Evolutionary conservation across 2,329 filamentous ascomycete species (phyloP).

Genomic region (Phyllosticta citriasiana): DNA sequence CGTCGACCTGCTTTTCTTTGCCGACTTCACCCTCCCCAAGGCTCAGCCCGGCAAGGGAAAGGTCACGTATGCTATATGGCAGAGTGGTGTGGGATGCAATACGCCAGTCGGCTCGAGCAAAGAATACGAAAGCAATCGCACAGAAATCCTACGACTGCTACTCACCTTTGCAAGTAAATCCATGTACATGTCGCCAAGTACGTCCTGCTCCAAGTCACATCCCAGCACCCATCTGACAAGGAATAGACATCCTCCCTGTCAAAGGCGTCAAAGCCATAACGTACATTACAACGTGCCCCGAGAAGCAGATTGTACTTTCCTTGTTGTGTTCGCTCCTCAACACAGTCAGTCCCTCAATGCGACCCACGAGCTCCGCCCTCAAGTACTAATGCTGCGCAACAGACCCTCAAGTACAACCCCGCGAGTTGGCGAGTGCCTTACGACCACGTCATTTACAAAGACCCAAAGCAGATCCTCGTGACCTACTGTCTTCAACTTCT

Average conservation of each 20-base stretch:
- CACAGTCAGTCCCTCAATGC: conserved; percentile 53
- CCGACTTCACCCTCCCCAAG: conserved; percentile 74
- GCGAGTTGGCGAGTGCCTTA: conserved; percentile 90
- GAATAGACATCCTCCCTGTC: conserved; percentile 57
- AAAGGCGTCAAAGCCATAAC: conserved; percentile 77
- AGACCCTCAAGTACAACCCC: conserved; percentile 93
- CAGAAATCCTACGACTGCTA: conserved; percentile 77
- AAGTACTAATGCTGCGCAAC: conserved; percentile 15
- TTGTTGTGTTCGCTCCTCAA: conserved; percentile 88
- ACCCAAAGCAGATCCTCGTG: conserved; percentile 80
- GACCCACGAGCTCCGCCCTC: neutral
- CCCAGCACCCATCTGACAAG: conserved; percentile 11
- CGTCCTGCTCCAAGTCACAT: conserved; percentile 17
- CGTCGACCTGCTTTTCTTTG: conserved; percentile 82
- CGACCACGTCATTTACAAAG: conserved; percentile 83
- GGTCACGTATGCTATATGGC: conserved; percentile 92
- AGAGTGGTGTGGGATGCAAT: conserved; percentile 94
- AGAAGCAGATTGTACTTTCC: conserved; percentile 86
- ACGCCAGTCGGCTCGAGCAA: conserved; percentile 78
- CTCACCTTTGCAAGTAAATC: conserved; percentile 81
- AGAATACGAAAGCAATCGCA: conserved; percentile 86
- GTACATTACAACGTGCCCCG: conserved; percentile 75
- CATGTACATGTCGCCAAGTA: conserved; percentile 79
- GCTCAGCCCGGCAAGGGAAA: conserved; percentile 63
- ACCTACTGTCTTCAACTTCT: conserved; percentile 87